Conservation (phyloP, 169 alveolate genomes). For the Plasmodium gonderi region DNA sequence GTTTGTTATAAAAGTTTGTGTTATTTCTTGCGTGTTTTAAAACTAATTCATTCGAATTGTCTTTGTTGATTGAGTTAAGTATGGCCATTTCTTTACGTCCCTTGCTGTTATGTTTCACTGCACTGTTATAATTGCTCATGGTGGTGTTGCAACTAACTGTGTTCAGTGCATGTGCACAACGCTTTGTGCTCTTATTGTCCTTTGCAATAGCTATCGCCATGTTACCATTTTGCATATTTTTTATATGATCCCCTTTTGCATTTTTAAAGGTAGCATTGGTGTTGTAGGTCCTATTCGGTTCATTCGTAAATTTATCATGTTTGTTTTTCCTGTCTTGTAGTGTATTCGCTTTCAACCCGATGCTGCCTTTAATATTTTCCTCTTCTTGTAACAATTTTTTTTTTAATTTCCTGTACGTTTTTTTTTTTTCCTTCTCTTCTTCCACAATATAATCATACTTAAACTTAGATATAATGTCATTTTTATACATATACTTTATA, state of each 20-base stretch:
- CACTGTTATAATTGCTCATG: slow-evolving; percentile 10
- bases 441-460: slow-evolving; percentile 89
- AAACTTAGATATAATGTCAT: slow-evolving; percentile 85
- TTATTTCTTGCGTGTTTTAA: slow-evolving; percentile 5
- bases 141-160: not conserved
- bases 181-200: not conserved
- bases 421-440: slow-evolving; percentile 87
- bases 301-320: not conserved
- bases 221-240: not conserved
- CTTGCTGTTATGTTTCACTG: not conserved
- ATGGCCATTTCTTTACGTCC: not conserved
- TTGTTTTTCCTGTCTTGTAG: not conserved
- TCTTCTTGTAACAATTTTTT: slow-evolving; percentile 73
- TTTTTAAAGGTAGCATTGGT: not conserved
- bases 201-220: not conserved
- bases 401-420: slow-evolving; percentile 79
- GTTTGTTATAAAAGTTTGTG: not conserved
- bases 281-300: not conserved
- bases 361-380: slow-evolving; percentile 18
- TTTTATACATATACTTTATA: slow-evolving; percentile 83
- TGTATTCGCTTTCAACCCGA: not conserved
- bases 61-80: not conserved
- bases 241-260: not conserved
- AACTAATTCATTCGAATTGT: not conserved
- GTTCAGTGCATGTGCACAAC: not conserved